Evolutionary conservation across 257 asterid species (phyloP).

Genomic region (Ocimum tenuiflorum): DNA sequence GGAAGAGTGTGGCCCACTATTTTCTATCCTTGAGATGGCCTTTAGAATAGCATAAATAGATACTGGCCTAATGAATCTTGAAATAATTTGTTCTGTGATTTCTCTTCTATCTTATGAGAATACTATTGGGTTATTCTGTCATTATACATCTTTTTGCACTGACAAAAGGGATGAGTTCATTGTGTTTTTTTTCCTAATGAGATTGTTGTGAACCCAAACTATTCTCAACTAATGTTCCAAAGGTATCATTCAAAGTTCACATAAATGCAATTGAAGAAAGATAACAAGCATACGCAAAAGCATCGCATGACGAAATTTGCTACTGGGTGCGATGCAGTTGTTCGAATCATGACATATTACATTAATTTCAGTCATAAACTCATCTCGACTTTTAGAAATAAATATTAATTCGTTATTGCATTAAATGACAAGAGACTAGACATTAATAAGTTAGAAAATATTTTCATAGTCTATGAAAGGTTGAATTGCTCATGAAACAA

Average conservation of each 20-base stretch:
- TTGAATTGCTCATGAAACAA: background rate
- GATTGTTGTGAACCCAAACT: no score
- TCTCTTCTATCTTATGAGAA: background rate
- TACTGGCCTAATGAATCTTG: background rate
- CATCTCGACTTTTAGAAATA: background rate
- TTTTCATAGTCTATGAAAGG: background rate
- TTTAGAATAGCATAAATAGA: background rate
- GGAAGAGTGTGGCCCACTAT: conserved; percentile 17
- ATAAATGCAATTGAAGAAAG: background rate
- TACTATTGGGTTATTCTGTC: conserved; percentile 1
- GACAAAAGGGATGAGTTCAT: background rate
- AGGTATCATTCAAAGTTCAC: background rate
- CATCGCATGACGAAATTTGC: background rate
- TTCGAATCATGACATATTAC: background rate
- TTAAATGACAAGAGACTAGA: background rate
- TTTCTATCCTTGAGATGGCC: conserved; percentile 18
- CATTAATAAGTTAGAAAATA: no score
- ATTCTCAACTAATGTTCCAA: background rate
- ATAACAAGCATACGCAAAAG: background rate
- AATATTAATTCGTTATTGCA: background rate
- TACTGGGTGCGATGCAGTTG: background rate
- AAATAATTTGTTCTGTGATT: background rate
- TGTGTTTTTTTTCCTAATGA: no score
- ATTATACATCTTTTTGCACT: background rate
- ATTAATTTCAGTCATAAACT: background rate